Conservation (phyloP, 306 rosid species). For the Castanea crenata region DNA sequence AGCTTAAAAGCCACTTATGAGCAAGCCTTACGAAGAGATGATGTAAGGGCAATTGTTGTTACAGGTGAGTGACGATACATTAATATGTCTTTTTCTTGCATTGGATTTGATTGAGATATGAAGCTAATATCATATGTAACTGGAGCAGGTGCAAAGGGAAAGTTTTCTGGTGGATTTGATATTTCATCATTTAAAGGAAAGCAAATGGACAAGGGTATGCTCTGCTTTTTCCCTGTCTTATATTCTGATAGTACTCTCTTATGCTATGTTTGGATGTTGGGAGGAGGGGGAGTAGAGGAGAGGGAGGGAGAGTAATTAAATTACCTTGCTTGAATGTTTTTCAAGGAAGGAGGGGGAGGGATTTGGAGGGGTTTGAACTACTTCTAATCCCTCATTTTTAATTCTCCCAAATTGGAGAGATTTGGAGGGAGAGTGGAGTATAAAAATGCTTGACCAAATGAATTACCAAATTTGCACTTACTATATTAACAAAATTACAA, state of each 20-base stretch:
- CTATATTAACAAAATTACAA: too few species aligned
- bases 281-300: too few species aligned
- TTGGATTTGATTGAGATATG: conserved; percentile 6
- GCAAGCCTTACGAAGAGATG: conserved; percentile 67
- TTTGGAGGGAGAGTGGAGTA: too few species aligned
- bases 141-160: conserved; percentile 76
- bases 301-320: too few species aligned
- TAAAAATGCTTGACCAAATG: too few species aligned
- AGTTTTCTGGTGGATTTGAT: conserved; percentile 97
- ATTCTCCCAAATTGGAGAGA: too few species aligned
- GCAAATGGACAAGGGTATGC: conserved; percentile 58
- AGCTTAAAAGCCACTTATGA: conserved; percentile 73
- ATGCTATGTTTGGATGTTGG: too few species aligned
- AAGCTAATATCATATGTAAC: conserved; percentile 17
- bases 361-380: too few species aligned
- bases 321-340: too few species aligned
- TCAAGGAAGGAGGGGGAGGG: too few species aligned
- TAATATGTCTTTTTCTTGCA: background rate
- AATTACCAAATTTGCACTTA: too few species aligned
- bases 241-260: background rate
- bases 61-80: conserved; percentile 50
- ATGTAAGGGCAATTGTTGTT: conserved; percentile 87
- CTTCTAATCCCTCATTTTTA: too few species aligned
- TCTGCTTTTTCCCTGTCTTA: background rate
- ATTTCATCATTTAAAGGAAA: conserved; percentile 66